Conservation (phyloP, 1,284 basidiomycete genomes). For the Boletellus sp. region DNA sequence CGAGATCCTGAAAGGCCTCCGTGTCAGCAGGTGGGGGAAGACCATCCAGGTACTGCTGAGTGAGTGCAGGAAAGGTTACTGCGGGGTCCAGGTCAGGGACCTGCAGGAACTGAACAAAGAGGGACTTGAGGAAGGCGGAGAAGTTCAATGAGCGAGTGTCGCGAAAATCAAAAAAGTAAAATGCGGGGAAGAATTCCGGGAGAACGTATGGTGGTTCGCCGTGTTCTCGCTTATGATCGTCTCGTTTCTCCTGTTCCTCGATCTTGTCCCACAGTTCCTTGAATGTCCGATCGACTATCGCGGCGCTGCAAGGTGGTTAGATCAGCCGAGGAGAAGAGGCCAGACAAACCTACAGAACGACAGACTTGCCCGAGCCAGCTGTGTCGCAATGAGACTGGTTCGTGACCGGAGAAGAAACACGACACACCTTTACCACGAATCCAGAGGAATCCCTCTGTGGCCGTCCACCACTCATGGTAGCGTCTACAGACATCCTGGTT, state of each 20-base stretch:
- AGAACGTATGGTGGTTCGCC: slow-evolving; percentile 18
- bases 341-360: slow-evolving; percentile 19
- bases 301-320: slow-evolving; percentile 18
- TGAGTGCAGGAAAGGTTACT: slow-evolving; percentile 20
- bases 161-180: slow-evolving; percentile 31
- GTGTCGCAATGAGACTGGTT: slow-evolving; percentile 4
- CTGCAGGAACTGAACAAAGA: slow-evolving; percentile 30
- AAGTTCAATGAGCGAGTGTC: slow-evolving; percentile 21
- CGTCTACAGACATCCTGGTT: slow-evolving; percentile 17
- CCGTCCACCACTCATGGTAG: slow-evolving; percentile 25
- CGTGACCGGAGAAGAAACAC: background rate
- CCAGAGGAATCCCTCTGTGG: slow-evolving; percentile 26
- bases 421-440: slow-evolving; percentile 22
- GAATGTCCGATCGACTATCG: slow-evolving; percentile 26
- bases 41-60: slow-evolving; percentile 14
- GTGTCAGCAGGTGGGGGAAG: slow-evolving; percentile 18
- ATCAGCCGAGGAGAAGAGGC: background rate
- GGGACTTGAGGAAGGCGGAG: slow-evolving; percentile 22
- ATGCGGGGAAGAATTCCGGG: slow-evolving; percentile 27
- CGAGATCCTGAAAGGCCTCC: slow-evolving; percentile 15
- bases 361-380: slow-evolving; percentile 26
- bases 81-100: slow-evolving; percentile 20
- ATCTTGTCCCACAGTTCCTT: slow-evolving; percentile 27
- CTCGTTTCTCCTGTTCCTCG: slow-evolving; percentile 21
- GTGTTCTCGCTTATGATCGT: slow-evolving; percentile 11